Percentiles rank a stretch among this genome's conserved stretches.
phyloP scores from a whole-genome alignment of 371 early-diverging fungal genomes.

The Apophysomyces elegans region DNA sequence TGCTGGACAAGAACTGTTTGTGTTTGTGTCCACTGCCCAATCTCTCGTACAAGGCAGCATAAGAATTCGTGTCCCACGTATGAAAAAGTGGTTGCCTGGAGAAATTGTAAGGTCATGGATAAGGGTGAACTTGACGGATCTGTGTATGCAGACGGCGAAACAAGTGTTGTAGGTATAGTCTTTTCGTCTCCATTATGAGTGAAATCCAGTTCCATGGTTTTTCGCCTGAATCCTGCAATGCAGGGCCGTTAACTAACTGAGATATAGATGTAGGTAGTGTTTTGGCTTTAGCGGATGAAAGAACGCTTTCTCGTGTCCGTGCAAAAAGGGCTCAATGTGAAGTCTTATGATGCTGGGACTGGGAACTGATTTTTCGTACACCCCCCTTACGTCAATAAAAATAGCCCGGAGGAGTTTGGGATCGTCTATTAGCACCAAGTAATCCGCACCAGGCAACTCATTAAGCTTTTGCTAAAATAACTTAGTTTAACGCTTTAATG shows the following conservation, averaged over 20 bases:
- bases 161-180: not conserved
- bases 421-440: too few relatives aligned
- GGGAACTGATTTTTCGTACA: too few relatives aligned
- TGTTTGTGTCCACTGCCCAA: constrained; percentile 19
- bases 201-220: constrained; percentile 11
- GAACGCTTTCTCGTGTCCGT: too few relatives aligned
- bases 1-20: constrained; percentile 19
- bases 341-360: too few relatives aligned
- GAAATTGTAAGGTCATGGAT: constrained; percentile 14
- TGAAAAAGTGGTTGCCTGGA: constrained; percentile 18
- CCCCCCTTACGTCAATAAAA: too few relatives aligned
- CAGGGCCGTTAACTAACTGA: constrained; percentile 2
- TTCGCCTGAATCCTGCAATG: constrained; percentile 9
- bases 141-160: not conserved
- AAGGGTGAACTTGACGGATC: constrained; percentile 11
- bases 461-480: too few relatives aligned
- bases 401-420: too few relatives aligned
- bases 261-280: not conserved
- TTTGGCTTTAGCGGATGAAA: constrained; percentile 7
- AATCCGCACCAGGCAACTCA: too few relatives aligned
- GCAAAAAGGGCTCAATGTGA: too few relatives aligned
- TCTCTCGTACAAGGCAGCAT: constrained; percentile 15
- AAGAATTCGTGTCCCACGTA: constrained; percentile 20
- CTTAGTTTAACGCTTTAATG: too few relatives aligned
- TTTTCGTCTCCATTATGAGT: constrained; percentile 1